Base-by-base conservation (phyloP, 108 stramenopile species). In the Nitzschia sp. region DNA sequence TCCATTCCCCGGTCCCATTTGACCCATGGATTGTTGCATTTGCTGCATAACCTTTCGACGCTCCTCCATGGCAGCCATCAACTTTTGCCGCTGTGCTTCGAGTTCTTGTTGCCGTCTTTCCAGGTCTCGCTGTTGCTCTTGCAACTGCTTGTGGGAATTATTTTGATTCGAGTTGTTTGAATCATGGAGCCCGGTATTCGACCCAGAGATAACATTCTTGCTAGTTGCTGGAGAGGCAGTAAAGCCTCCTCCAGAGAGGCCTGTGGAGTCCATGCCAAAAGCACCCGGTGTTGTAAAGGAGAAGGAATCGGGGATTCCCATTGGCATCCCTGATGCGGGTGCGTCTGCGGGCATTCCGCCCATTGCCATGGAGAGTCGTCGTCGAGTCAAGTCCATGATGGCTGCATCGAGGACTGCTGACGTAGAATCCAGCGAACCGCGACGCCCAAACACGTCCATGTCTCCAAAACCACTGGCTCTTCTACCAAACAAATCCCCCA, bases 381-480 rank as follows among this genome's bases (percentile, higher is more conserved):
- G 41, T 20, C 79, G 55, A 0, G 83, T 75, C 37, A 82, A 58
- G 61, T 87, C 83, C 42, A 71, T 63, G 29, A 87, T 80, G 50
- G 76, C 80, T 8, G 83, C 86, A 74, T 84, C 86, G 20, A 84
- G 57, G 15, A 80, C 80, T 24, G 84, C 71, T 11, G 78, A 71
- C 19, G 84, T 71, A 51, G 80, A 73, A 62, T 84, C 83, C 65
- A 84, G 50, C 20, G 74, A 72, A 43, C 75, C 63, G 21, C 75
- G 67, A 12, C 67, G 67, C 0, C 50, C 69, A 9, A 63, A 19
- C 51, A 65, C 66, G 24, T 58, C 56, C 22, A 53, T 40, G 19
- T 67, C 66, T 42, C 54, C 65, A 44, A 67, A 59, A 7, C 65
- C 65, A 24, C 48, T 53, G 9, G 57, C 46, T 7, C 69, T 15